A percentile compares a stretch with the other conserved stretches of the same genome.
phyloP scores from a whole-genome alignment of 2,329 filamentous ascomycete genomes.

The Lasiodiplodia theobromae region DNA sequence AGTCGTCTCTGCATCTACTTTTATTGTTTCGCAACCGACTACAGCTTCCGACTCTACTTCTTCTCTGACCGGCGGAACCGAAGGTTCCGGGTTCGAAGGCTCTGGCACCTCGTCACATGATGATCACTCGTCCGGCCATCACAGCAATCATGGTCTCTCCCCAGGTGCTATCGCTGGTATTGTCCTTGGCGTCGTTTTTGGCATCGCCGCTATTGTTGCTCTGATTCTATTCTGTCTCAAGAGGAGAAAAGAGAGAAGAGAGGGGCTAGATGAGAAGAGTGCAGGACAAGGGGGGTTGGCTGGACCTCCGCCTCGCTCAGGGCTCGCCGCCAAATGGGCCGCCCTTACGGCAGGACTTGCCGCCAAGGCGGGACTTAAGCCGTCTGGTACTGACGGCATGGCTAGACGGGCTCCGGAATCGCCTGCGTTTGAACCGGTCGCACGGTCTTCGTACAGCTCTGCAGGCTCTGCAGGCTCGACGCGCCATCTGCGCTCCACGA shows the following conservation, averaged over 20 bases:
- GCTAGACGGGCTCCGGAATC: slow-evolving; percentile 11
- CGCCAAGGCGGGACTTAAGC: slow-evolving; percentile 6
- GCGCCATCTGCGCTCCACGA: slow-evolving; percentile 22
- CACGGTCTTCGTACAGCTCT: slow-evolving; percentile 14
- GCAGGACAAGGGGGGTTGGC: slow-evolving; percentile 2
- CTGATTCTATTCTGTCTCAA: slow-evolving; percentile 15
- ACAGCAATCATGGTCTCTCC: slow-evolving; percentile 1
- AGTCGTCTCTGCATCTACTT: slow-evolving; percentile 26
- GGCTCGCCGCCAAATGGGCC: slow-evolving; percentile 4
- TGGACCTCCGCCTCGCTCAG: not conserved
- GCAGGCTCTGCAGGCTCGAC: slow-evolving; percentile 13
- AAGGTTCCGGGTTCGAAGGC: not conserved
- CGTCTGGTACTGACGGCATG: not conserved
- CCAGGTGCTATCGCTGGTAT: slow-evolving; percentile 25
- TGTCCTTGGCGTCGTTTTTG: slow-evolving; percentile 14
- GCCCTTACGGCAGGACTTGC: slow-evolving; percentile 6
- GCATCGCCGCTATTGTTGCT: slow-evolving; percentile 4
- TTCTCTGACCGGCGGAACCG: not conserved
- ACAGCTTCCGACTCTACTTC: slow-evolving; percentile 4
- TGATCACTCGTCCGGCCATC: not conserved
- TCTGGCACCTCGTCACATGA: not conserved
- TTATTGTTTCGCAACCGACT: slow-evolving; percentile 11
- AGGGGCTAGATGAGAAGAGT: not conserved
- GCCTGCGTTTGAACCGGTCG: slow-evolving; percentile 14
- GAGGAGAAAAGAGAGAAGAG: not conserved